phyloP scores from a whole-genome alignment of 2,329 filamentous ascomycete species.

The Chaetomium strumarium region DNA sequence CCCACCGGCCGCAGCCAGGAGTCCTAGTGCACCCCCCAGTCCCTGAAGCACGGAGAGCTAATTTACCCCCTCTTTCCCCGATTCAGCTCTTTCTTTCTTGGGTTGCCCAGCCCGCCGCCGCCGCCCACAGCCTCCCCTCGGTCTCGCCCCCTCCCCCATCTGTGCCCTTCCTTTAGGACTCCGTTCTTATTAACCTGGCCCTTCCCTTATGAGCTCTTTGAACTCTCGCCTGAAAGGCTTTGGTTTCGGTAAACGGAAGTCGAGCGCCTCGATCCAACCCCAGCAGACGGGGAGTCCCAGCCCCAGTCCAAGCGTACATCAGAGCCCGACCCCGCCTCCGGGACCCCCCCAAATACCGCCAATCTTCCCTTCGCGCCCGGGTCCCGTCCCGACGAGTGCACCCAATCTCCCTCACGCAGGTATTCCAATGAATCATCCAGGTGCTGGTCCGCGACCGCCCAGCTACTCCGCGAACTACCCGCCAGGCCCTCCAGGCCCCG shows the following conservation, averaged over 20 bases:
- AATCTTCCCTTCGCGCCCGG: constrained; percentile 37
- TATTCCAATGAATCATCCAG: constrained; percentile 58
- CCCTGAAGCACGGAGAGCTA: constrained; percentile 2
- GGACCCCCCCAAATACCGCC: constrained; percentile 45
- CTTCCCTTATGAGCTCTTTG: constrained; percentile 65
- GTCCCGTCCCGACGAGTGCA: constrained; percentile 40
- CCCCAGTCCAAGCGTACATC: constrained; percentile 35
- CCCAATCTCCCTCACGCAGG: constrained; percentile 43
- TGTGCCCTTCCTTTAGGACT: constrained; percentile 31
- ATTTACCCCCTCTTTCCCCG: constrained; percentile 19
- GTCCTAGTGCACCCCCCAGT: constrained; percentile 17
- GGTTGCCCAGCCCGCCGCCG: constrained; percentile 19
- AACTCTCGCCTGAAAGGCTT: constrained; percentile 74
- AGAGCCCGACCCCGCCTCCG: constrained; percentile 36
- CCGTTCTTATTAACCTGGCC: constrained; percentile 14
- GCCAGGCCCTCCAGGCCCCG: constrained; percentile 39
- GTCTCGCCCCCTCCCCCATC: constrained; percentile 27
- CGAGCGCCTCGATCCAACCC: constrained; percentile 53
- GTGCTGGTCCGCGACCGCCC: constrained; percentile 54
- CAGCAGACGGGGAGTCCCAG: constrained; percentile 9
- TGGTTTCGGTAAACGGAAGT: constrained; percentile 77
- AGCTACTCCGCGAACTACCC: constrained; percentile 57
- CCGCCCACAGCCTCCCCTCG: constrained; percentile 24
- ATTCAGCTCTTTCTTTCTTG: constrained; percentile 21
- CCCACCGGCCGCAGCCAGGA: constrained; percentile 16